Evolutionary conservation across 2,329 filamentous ascomycete genomes (phyloP).

Genomic region (Colletotrichum orbiculare): DNA sequence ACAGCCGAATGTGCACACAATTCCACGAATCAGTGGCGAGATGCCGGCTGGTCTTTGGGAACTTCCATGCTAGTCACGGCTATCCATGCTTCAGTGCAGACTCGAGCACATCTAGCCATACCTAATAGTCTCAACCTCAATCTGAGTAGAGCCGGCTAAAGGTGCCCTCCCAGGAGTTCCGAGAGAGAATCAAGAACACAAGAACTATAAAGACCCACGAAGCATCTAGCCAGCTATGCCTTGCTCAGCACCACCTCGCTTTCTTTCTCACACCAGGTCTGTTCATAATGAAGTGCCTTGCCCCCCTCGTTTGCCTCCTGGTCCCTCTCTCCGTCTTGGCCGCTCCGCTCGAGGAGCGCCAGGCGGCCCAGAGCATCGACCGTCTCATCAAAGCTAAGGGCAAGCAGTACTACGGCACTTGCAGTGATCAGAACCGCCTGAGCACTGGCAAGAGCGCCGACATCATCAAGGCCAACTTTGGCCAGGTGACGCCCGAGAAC

Average conservation of each 20-base stretch:
- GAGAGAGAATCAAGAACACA: no score
- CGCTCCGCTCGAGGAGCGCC: constrained; percentile 48
- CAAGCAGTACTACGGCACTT: constrained; percentile 73
- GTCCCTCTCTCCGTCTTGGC: constrained; percentile 51
- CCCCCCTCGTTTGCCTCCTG: constrained; percentile 47
- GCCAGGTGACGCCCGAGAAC: constrained; percentile 75
- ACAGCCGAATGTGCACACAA: no score
- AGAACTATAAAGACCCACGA: background rate
- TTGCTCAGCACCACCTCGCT: background rate
- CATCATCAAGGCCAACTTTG: constrained; percentile 71
- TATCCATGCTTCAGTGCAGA: no score
- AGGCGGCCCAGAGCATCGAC: constrained; percentile 62
- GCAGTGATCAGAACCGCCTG: constrained; percentile 65
- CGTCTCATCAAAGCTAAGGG: constrained; percentile 68
- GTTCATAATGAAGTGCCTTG: constrained; percentile 39
- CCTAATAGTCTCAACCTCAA: no score
- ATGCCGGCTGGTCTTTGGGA: no score
- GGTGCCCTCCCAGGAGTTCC: no score
- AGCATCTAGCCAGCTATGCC: background rate
- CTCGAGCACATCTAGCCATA: no score
- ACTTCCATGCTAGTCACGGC: no score
- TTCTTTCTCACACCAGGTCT: background rate
- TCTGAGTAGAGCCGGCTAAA: no score
- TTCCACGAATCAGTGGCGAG: no score
- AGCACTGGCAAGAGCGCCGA: constrained; percentile 60